Evolutionary conservation across 169 alveolate genomes (phyloP).

Genomic region (Cryptosporidium muris): DNA sequence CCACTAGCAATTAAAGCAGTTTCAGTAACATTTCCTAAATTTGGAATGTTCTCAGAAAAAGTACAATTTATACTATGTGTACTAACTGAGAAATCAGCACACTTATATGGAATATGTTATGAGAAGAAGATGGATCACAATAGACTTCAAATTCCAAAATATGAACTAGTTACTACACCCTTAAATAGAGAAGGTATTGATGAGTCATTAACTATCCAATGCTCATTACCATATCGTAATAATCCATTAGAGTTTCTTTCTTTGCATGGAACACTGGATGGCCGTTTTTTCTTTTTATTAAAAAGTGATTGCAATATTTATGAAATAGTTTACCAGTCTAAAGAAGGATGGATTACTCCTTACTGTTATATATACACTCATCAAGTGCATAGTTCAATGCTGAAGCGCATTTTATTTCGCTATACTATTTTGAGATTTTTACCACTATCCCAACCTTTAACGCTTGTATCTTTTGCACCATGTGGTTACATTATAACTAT

Average conservation of each 20-base stretch:
- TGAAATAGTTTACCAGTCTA: conserved; percentile 63
- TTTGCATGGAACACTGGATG: conserved; percentile 52
- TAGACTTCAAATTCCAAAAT: conserved; percentile 17
- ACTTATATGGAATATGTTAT: not conserved
- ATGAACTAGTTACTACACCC: conserved; percentile 3
- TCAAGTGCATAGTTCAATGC: conserved; percentile 17
- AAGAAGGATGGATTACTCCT: conserved; percentile 68
- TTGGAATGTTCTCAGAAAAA: conserved; percentile 23
- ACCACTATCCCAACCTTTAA: conserved; percentile 20
- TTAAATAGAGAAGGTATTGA: conserved; percentile 14
- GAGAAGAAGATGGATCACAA: no score
- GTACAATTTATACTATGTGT: conserved; percentile 49
- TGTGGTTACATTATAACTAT: conserved; percentile 63
- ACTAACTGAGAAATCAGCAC: conserved; percentile 37
- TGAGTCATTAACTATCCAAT: conserved; percentile 31
- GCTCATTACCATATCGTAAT: conserved; percentile 37
- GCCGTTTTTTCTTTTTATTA: conserved; percentile 46
- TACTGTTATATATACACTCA: conserved; percentile 58
- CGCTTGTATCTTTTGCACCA: conserved; percentile 42
- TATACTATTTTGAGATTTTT: conserved; percentile 53
- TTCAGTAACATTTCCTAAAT: conserved; percentile 53
- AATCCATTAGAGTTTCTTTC: conserved; percentile 49
- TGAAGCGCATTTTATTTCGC: conserved; percentile 13
- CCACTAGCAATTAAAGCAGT: conserved; percentile 38
- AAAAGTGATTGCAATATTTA: conserved; percentile 24